Base-by-base conservation (phyloP, 805 yeast species). In the Citeromyces matritensis region DNA sequence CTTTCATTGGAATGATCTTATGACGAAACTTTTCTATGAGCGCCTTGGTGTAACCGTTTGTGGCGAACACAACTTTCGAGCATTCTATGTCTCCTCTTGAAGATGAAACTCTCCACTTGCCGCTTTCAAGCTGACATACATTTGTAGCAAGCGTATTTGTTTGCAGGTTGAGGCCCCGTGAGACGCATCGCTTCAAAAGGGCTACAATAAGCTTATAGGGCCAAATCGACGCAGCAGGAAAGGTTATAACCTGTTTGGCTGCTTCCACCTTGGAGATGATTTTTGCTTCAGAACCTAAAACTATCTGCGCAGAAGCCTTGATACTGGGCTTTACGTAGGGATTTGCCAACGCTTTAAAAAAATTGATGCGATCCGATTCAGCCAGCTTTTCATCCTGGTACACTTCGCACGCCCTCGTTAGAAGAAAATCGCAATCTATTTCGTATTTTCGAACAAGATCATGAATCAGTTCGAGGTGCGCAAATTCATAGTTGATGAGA, bases 221-320 rank as follows among this genome's bases (percentile, higher is more conserved):
- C 55, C 66, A 62, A 30, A 63, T 42, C 4, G 58, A 55, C 5
- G 63, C 60, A 3, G 67, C 66, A 4, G 65, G 58, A 35, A 49
- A 53, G 2, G 53, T 45, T 19, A 60, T 33, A 13, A 56, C 53
- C 10, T 56, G 51, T 9, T 42, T 37, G 15, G 55, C 45, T 6
- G 41, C 37, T 9, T 40, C 47, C 23, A 43, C 46, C 25, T 59
- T 53, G 5, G 55, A 43, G 17, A 49, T 36, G 6, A 40, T 31
- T 31, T 36, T 42, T 4, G 58, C 57, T 10, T 29, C 37, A 13
- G 54, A 57, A 10, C 60, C 62, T 27, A 34, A 38, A 4, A 41
- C 24, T 5, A 58, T 38, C 35, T 55, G 27, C 28, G 30, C 32
- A 34, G 21, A 17, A 17, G 21, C 21, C 21, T 17, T 17, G 21